phyloP scores from a whole-genome alignment of 2,329 filamentous ascomycete species.

The Phialophora tarda region DNA sequence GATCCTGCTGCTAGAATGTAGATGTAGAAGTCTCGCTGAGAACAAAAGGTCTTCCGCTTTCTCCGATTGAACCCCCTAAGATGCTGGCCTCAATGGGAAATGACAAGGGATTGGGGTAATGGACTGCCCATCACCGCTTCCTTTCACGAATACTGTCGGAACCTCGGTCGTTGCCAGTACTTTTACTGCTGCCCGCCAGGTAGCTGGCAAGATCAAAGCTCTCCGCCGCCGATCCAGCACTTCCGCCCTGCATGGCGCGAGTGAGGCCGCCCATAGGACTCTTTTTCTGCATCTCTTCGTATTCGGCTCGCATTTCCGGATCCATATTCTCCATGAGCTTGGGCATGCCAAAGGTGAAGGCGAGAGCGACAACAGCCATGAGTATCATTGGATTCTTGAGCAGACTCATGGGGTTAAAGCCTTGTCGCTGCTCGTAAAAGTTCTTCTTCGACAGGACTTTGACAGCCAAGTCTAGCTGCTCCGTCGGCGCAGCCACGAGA shows the following conservation, averaged over 20 bases:
- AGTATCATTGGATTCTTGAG: constrained; percentile 97
- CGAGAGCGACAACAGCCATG: constrained; percentile 82
- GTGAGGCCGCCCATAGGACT: constrained; percentile 68
- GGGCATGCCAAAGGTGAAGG: constrained; percentile 87
- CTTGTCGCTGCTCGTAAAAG: constrained; percentile 76
- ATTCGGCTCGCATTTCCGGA: constrained; percentile 91
- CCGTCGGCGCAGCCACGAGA: constrained; percentile 38
- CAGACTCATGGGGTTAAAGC: constrained; percentile 78
- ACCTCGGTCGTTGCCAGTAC: constrained; percentile 44
- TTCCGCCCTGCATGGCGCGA: constrained; percentile 60
- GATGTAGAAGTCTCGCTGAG: not conserved
- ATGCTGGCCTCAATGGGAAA: not conserved
- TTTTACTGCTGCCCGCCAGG: constrained; percentile 59
- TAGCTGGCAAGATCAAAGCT: constrained; percentile 72
- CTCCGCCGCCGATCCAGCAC: constrained; percentile 54
- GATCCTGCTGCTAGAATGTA: no score
- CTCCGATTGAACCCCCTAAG: not conserved
- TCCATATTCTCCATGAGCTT: constrained; percentile 98
- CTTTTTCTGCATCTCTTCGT: constrained; percentile 84
- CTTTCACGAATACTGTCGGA: constrained; percentile 32
- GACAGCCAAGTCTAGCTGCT: constrained; percentile 63
- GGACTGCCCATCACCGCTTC: constrained; percentile 26
- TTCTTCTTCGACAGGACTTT: constrained; percentile 68
- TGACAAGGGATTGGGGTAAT: not conserved
- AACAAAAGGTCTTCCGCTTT: not conserved